Conservation (phyloP, 129 eudicot species). For the Flaveria sonorensis region DNA sequence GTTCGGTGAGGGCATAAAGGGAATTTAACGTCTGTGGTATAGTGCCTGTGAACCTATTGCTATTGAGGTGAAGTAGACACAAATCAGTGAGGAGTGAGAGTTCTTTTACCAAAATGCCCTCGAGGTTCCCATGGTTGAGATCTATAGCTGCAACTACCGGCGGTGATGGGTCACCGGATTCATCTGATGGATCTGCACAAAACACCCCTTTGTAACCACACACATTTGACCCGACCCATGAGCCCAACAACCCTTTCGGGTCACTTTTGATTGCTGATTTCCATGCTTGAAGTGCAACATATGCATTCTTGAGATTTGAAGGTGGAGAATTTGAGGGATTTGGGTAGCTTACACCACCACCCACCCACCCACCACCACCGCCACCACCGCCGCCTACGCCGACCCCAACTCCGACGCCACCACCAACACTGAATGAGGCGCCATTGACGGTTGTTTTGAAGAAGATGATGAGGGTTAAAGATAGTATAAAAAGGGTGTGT, state of each 20-base stretch:
- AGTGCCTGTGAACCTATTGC: conserved; percentile 74
- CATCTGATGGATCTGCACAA: conserved; percentile 57
- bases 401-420: conserved; percentile 50
- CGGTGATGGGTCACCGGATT: conserved; percentile 49
- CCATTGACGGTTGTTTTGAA: conserved; percentile 37
- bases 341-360: conserved; percentile 64
- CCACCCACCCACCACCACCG: conserved; percentile 62
- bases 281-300: conserved; percentile 94
- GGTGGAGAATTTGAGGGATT: conserved; percentile 35
- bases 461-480: conserved; percentile 36
- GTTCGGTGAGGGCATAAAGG: conserved; percentile 64
- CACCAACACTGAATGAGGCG: conserved; percentile 64
- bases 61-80: conserved; percentile 77
- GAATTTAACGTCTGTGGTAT: conserved; percentile 57
- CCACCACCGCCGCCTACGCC: conserved; percentile 32
- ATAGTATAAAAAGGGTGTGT: conserved; percentile 27
- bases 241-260: conserved; percentile 57
- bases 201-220: conserved; percentile 78
- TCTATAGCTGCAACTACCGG: conserved; percentile 75
- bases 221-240: conserved; percentile 94
- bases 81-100: conserved; percentile 66
- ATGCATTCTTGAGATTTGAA: conserved; percentile 51
- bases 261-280: conserved; percentile 80
- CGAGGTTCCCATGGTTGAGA: conserved; percentile 85
- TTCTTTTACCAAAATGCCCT: conserved; percentile 66